phyloP scores from a whole-genome alignment of 257 asterid genomes.

The Marsdenia floribunda region DNA sequence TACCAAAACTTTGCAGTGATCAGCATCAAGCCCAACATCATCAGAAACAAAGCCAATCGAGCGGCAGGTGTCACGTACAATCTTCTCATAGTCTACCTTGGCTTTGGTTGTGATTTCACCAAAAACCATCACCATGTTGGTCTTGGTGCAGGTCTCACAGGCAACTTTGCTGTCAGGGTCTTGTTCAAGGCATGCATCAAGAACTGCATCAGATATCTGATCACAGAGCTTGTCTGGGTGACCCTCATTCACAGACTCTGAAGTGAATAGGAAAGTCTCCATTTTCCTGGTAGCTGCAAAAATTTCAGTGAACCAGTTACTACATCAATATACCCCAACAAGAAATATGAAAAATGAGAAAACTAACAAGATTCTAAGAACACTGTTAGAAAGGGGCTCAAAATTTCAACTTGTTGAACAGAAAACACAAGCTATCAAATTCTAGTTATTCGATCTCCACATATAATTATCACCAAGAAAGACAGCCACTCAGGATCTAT shows the following conservation, averaged over 20 bases:
- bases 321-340: neutral
- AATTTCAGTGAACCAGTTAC: neutral
- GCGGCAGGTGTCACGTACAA: conserved; percentile 10
- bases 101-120: conserved; percentile 15
- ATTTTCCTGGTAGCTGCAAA: neutral
- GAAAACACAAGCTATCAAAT: neutral
- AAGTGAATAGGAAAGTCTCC: conserved; percentile 11
- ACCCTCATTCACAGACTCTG: conserved; percentile 12
- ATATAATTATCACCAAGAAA: neutral
- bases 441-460: neutral
- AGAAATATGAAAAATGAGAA: neutral
- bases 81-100: conserved; percentile 8
- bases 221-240: conserved; percentile 19
- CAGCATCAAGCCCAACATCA: conserved; percentile 14
- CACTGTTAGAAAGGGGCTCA: neutral
- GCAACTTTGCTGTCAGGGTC: conserved; percentile 15
- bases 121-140: conserved; percentile 17
- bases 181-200: conserved; percentile 15
- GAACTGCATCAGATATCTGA: conserved; percentile 15
- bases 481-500: neutral
- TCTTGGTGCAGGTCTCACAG: conserved; percentile 16
- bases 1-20: conserved; percentile 12
- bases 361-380: neutral
- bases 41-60: conserved; percentile 3
- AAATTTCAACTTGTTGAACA: no score